These are phyloP conservation scores for Gentiana dahurica DNA, from an alignment of 257 asterid genomes.

Conservation along the genomic window DNA sequence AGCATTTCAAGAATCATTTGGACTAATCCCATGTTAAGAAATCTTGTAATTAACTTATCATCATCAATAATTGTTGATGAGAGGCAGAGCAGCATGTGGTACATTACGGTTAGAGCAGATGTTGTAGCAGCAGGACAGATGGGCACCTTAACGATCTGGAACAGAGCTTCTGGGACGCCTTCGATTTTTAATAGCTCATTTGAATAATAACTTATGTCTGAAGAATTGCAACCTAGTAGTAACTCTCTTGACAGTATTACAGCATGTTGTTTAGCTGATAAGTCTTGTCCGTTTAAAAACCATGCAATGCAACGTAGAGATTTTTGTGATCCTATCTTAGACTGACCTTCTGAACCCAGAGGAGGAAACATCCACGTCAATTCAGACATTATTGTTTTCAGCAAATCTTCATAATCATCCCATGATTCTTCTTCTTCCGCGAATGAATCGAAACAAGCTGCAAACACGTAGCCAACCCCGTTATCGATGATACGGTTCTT, in stretches of 20 bases:
- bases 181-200: constrained; percentile 23
- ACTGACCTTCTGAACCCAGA: constrained; percentile 26
- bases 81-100: constrained; percentile 19
- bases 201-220: constrained; percentile 12
- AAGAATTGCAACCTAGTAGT: constrained; percentile 6
- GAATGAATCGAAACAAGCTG: constrained; percentile 39
- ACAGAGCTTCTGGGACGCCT: constrained; percentile 34
- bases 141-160: constrained; percentile 38
- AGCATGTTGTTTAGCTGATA: constrained; percentile 41
- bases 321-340: constrained; percentile 31
- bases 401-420: constrained; percentile 16
- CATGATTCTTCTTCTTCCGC: constrained; percentile 12
- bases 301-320: constrained; percentile 45
- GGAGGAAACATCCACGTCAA: constrained; percentile 53
- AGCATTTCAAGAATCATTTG: constrained; percentile 50
- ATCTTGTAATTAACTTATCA: constrained; percentile 8
- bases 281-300: constrained; percentile 45
- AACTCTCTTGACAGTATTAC: constrained; percentile 36
- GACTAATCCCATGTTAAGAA: constrained; percentile 46
- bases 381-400: constrained; percentile 38
- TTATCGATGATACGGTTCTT: constrained; percentile 38
- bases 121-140: constrained; percentile 56
- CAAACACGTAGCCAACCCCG: constrained; percentile 35
- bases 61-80: neutral
- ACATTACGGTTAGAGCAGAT: constrained; percentile 43